Base-by-base conservation (phyloP, 2,329 filamentous ascomycete genomes). In the Paecilomyces niveus region DNA sequence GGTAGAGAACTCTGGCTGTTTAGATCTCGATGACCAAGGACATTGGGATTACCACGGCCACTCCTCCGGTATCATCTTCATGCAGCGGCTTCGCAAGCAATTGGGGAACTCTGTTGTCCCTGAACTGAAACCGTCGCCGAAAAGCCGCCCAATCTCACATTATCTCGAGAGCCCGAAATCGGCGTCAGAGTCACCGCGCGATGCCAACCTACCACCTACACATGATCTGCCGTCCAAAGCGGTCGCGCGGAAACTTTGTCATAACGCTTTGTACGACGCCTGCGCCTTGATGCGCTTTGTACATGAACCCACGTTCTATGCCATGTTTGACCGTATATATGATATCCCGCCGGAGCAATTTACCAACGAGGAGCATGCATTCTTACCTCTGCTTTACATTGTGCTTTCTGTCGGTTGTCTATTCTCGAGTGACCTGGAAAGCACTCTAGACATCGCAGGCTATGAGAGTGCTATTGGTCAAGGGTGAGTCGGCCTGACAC, bases 41-140 rank as follows among this genome's bases (percentile, higher is more conserved):
- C 86, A 94, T 66, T 96, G 92, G 86, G 92, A 97, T 73, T 99
- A 96, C 68, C 91, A 96, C 69, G 94, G 94, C 54, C 89, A 90
- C 63, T 97, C 93, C 0, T 97, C 94, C 0, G 92, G 93, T 2
- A 83, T 92, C 51, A 90, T 93, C 62, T 99, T 97, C 72, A 83
- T 97, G 65, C 85, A 86, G 63, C 86, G 90, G 57, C 88, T 99
- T 83, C 88, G 91, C 67, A 89, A 95, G 68, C 89, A 96, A 68
- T 90, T 97, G 64, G 88, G 90, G 52, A 85, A 87, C 61, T 80
- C 94, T 63, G 82, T 94, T 54, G 87, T 66, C 75, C 73, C 67
- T 69, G 84, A 61, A 81, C 85, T 18, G 85, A 88, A 69, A 74
- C 87, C 61, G 78, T 83, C 56, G 72, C 22, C 76, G 71, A 51